Base-by-base conservation (phyloP, 2,329 filamentous ascomycete genomes). In the Tolypocladium sp. region DNA sequence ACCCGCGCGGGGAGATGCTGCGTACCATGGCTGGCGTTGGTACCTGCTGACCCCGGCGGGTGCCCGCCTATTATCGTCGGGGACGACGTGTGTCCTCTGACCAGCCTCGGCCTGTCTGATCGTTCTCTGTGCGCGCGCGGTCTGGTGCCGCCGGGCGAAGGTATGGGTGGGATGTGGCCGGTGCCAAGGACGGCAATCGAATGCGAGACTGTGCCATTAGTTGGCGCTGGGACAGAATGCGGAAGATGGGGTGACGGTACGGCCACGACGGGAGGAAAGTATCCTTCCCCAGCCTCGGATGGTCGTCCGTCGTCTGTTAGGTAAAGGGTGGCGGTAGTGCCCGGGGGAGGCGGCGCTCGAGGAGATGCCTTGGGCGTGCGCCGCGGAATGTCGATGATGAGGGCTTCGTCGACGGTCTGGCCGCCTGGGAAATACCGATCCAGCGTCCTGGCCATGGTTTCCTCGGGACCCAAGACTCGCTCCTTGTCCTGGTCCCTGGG, bases 331-430 rank as follows among this genome's bases (percentile, higher is more conserved):
- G 30, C 77, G 53, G 79, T 75, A 20, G 75, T 57, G 69, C 53
- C 73, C 68, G 64, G 77, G 73, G 53, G 77, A 70, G 59, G 81
- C 74, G 65, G 79, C 9, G 74, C 71, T 60, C 87, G 81, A 3
- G 92, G 92, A 12, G 92, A 96, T 13, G 90, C 86, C 65, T 88
- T 89, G 1, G 92, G 92, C 0, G 91, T 92, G 61, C 88, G 83
- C 58, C 86, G 84, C 20, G 92, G 91, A 25, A 95, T 86, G 67
- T 97, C 92, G 69, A 99, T 96, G 63, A 97, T 71, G 62, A 99
- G 81, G 9, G 94, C 94, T 69, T 99, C 94, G 58, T 92, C 88
- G 53, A 96, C 87, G 0, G 80, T 85, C 75, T 97, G 94, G 9
- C 93, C 93, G 52, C 89, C 90, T 2, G 93, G 90, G 69, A 86